Evolutionary conservation across 805 yeast genomes (phyloP), one percentile per base, ranked within the genome.

Genomic region (Hermanozyma aechmeae): DNA sequence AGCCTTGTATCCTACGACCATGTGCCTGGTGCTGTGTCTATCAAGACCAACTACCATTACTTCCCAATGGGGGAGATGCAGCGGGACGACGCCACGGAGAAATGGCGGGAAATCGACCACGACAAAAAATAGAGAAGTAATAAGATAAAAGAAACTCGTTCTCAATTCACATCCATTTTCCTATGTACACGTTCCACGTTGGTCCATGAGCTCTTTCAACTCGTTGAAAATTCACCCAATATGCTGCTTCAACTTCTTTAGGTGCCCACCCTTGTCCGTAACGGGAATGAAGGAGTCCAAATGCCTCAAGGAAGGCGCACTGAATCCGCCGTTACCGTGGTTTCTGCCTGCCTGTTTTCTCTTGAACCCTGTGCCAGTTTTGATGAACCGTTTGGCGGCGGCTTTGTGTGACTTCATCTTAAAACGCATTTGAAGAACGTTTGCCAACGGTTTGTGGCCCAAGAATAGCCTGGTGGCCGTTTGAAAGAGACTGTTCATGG

Each of bases 251-350:
- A 79, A 48, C 48, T 74, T 78, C 45, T 71, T 72, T 28, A 71
- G 60, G 46, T 79, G 85, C 15, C 71, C 65, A 6, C 70, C 72
- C 41, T 44, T 63, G 38, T 52, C 52, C 17, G 57, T 65, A 23
- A 76, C 83, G 42, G 57, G 50, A 6, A 66, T 72, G 41, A 67
- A 79, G 17, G 74, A 79, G 40, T 75, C 71, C 54, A 79, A 64
- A 43, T 67, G 68, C 35, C 72, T 61, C 46, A 80, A 56, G 15
- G 71, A 64, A 29, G 76, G 66, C 23, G 71, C 60, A 18, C 86
- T 69, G 79, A 92, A 87, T 14, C 95, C 87, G 2, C 86, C 83
- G 48, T 87, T 87, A 28, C 96, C 96, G 52, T 87, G 96, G 41
- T 82, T 80, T 61, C 95, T 73, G 8, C 95, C 94, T 13, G 93